These are phyloP conservation scores for Vaccinium myrtillus DNA, from an alignment of 148 eudicot genomes.

Conservation along the genomic window DNA sequence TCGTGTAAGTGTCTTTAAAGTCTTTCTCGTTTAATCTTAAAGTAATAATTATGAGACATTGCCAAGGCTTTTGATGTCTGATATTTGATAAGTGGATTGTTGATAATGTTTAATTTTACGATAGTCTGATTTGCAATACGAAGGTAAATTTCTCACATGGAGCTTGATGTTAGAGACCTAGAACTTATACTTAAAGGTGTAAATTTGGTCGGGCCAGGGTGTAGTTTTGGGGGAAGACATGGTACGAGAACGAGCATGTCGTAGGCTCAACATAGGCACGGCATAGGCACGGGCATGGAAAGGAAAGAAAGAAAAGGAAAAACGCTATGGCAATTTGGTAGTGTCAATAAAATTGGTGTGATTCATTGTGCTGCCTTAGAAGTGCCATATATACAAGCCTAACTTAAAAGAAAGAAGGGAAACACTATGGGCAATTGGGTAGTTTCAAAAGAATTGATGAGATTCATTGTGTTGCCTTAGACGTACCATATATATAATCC, in stretches of 20 bases:
- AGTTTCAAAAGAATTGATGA: slow-evolving; percentile 7
- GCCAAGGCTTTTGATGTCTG: background rate
- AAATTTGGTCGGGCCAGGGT: background rate
- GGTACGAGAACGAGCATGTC: background rate
- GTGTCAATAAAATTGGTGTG: background rate
- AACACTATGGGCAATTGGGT: background rate
- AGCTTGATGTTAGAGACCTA: background rate
- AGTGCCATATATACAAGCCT: background rate
- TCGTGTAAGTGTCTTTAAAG: background rate
- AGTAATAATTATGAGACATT: background rate
- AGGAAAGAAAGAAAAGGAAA: background rate
- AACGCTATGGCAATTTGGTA: background rate
- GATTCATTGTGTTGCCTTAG: background rate
- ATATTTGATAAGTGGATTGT: background rate
- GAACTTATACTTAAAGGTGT: background rate
- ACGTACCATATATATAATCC: background rate
- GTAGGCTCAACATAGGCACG: background rate
- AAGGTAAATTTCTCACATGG: slow-evolving; percentile 4
- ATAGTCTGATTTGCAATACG: background rate
- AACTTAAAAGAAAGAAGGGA: background rate
- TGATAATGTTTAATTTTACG: background rate
- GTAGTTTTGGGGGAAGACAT: background rate
- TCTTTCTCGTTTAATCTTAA: background rate
- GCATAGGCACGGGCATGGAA: background rate
- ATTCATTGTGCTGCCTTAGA: background rate